Evolutionary conservation across 371 early-diverging fungal species (phyloP), one percentile per base, ranked within the genome.

Genomic region (Blakeslea trispora): DNA sequence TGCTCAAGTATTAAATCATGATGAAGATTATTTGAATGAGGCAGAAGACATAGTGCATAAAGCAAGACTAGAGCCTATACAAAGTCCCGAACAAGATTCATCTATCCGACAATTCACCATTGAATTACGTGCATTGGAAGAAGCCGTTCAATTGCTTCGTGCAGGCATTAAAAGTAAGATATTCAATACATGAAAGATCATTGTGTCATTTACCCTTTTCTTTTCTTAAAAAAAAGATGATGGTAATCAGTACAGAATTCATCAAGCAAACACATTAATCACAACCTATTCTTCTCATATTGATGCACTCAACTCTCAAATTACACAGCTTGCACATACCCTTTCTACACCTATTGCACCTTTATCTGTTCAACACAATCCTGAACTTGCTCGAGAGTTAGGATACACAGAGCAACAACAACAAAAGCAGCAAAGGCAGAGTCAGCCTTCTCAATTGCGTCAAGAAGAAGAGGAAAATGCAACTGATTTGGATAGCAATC

Each of bases 121-220:
- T 17, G 81, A 84, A 53, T 58, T 86, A 5, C 63, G 74, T 15
- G 55, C 70, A 10, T 84, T 83, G 47, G 81, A 87, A 55, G 83
- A 82, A 45, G 81, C 85, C 0, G 83, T 84, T 19, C 83, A 83
- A 50, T 66, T 83, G 19, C 62, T 88, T 15, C 74, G 84, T 37
- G 72, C 69, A 9, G 88, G 87, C 11, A 70, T 87, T 41, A 87
- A 87, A 69, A 70, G 88, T 88, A 68, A 58, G 74, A 41, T 10
- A 9, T 41, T n/a, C n/a, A n/a, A n/a, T n/a, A n/a, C n/a, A n/a
- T n/a, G n/a, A n/a, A n/a, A 28, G 23, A 47, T 24, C 22, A 43
- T 40, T 22, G 61, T n/a, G n/a, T n/a, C n/a, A n/a, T n/a, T n/a
- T n/a, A n/a, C n/a, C n/a, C n/a, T n/a, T n/a, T n/a, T n/a, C n/a